A percentile compares a stretch with the other conserved stretches of the same genome.
Evolutionary conservation across 2,329 filamentous ascomycete genomes (phyloP).

Genomic region (Xylaria sp.): DNA sequence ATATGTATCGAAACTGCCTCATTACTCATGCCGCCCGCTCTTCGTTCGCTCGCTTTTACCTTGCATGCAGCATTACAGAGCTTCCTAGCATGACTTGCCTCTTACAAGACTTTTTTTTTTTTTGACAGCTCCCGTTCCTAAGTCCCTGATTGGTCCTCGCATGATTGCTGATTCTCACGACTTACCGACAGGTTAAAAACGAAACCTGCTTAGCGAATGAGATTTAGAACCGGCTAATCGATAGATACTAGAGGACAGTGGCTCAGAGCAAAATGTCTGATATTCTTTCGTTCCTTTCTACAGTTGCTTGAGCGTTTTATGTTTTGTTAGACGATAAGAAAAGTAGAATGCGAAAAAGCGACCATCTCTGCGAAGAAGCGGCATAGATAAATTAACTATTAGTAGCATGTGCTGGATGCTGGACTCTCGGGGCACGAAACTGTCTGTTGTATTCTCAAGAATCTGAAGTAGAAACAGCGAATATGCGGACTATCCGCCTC

Average conservation of each 20-base stretch:
- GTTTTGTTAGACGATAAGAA: no score
- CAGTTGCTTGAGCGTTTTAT: no score
- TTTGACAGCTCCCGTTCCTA: background rate
- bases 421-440: background rate
- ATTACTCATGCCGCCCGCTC: background rate
- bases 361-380: background rate
- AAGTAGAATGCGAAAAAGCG: no score
- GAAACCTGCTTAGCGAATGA: background rate
- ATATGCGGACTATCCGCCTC: background rate
- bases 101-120: background rate
- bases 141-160: background rate
- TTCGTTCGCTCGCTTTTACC: background rate
- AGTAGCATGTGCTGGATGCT: background rate
- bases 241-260: background rate
- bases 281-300: no score
- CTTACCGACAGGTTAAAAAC: conserved; percentile 3
- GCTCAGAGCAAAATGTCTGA: no score
- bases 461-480: background rate
- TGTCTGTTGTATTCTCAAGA: background rate
- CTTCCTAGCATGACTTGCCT: background rate
- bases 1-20: background rate
- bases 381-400: background rate
- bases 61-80: background rate
- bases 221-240: background rate
- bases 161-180: background rate